Conservation (phyloP, 1,284 basidiomycete genomes). For the Heimioporus retisporus region DNA sequence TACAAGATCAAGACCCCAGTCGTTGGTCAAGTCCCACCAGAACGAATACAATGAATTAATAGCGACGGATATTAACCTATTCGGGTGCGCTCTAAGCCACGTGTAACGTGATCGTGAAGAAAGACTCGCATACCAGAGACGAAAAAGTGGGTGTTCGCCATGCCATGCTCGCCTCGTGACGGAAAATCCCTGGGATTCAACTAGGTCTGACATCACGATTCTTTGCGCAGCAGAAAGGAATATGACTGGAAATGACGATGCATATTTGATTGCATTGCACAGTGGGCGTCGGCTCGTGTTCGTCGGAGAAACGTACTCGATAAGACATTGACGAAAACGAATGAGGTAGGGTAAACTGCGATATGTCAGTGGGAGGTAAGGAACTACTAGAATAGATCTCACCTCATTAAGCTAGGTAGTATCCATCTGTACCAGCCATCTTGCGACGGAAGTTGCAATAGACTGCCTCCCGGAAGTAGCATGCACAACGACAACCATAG, state of each 20-base stretch:
- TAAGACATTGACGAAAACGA: constrained; percentile 93
- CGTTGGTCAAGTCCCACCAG: constrained; percentile 99
- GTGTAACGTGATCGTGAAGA: background rate
- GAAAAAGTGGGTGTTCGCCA: constrained; percentile 83
- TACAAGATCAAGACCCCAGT: constrained; percentile 94
- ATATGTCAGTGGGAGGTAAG: constrained; percentile 21
- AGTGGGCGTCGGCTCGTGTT: constrained; percentile 80
- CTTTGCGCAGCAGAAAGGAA: constrained; percentile 91
- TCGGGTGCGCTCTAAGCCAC: background rate
- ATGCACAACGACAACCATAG: constrained; percentile 90
- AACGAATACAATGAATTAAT: constrained; percentile 97
- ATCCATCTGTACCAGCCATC: constrained; percentile 78
- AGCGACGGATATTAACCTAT: constrained; percentile 86
- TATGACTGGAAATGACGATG: constrained; percentile 98
- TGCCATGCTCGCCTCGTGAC: constrained; percentile 69
- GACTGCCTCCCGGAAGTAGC: constrained; percentile 82
- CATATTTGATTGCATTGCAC: constrained; percentile 98
- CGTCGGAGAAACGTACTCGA: constrained; percentile 82
- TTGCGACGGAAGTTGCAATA: constrained; percentile 71
- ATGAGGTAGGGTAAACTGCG: constrained; percentile 90
- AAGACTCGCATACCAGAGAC: constrained; percentile 75
- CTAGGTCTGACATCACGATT: constrained; percentile 68
- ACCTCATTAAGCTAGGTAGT: constrained; percentile 91
- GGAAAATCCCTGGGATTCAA: constrained; percentile 58
- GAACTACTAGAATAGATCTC: constrained; percentile 31